Conservation (phyloP, 805 yeast genomes). For the Novakomyces olei region DNA sequence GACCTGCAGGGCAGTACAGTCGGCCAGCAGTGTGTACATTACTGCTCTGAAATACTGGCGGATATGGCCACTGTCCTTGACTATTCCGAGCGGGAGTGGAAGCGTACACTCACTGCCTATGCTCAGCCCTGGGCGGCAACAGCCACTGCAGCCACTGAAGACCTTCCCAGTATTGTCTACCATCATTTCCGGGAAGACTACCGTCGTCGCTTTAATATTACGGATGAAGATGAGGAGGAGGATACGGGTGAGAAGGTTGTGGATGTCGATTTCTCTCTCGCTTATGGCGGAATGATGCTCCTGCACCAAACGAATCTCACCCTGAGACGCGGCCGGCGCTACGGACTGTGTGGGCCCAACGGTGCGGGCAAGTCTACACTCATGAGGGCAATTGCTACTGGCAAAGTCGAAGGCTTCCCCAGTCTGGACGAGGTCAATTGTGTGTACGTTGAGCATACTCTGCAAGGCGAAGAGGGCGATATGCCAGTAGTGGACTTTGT, state of each 20-base stretch:
- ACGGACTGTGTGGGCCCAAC: constrained; percentile 93
- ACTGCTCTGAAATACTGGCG: background rate
- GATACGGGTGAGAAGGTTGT: constrained; percentile 61
- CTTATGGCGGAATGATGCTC: constrained; percentile 94
- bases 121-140: background rate
- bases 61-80: background rate
- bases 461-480: constrained; percentile 87
- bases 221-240: constrained; percentile 33
- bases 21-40: too few species aligned
- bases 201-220: background rate
- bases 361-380: constrained; percentile 98
- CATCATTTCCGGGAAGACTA: constrained; percentile 8
- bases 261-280: constrained; percentile 82
- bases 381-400: constrained; percentile 91
- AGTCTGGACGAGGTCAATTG: constrained; percentile 67
- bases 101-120: background rate
- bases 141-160: background rate
- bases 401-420: constrained; percentile 95
- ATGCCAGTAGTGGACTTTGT: constrained; percentile 73
- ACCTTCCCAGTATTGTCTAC: background rate
- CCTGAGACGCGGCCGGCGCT: constrained; percentile 81
- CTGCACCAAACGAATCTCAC: constrained; percentile 78
- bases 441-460: constrained; percentile 89
- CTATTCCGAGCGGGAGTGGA: background rate
- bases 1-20: constrained; percentile 5